Conservation (phyloP, 139 green algal species). For the Chlorella sp. region DNA sequence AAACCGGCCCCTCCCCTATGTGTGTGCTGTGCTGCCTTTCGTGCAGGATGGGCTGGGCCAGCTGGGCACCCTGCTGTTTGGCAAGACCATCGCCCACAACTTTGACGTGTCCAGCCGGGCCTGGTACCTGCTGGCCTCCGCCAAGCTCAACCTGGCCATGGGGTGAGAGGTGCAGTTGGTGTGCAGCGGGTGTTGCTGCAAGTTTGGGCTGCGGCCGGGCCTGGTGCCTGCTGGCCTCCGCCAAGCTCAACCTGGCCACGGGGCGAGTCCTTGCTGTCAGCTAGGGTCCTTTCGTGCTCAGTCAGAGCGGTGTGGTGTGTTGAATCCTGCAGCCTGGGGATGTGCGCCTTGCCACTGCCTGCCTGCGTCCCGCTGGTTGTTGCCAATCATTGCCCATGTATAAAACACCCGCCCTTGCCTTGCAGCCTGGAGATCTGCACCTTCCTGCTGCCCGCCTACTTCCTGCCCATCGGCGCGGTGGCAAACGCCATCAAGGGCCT, state of each 20-base stretch:
- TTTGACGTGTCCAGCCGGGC: conserved; percentile 78
- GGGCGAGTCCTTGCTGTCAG: neutral
- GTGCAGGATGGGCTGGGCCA: conserved; percentile 73
- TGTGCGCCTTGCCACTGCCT: neutral
- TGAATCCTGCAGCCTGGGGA: neutral
- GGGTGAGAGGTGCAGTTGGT: too few relatives aligned
- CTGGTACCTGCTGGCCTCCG: conserved; percentile 57
- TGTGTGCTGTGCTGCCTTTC: too few relatives aligned
- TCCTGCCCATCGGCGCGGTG: conserved; percentile 66
- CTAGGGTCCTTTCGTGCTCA: conserved; percentile 76
- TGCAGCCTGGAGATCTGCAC: conserved; percentile 63
- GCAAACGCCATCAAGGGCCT: conserved; percentile 81
- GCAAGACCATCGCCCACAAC: conserved; percentile 72
- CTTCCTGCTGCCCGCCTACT: conserved; percentile 59
- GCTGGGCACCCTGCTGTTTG: conserved; percentile 78
- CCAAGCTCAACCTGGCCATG: conserved; percentile 48
- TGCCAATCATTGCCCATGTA: too few relatives aligned
- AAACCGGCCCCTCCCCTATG: too few relatives aligned
- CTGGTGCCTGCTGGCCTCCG: conserved; percentile 57
- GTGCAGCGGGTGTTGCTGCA: too few relatives aligned
- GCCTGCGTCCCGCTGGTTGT: too few relatives aligned
- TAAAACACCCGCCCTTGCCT: too few relatives aligned
- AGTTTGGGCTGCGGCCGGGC: too few relatives aligned
- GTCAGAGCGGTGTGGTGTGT: too few relatives aligned
- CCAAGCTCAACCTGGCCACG: conserved; percentile 47